These are phyloP conservation scores for Dysphania ambrosioides DNA, from an alignment of 148 eudicot genomes.

Conservation along the genomic window DNA sequence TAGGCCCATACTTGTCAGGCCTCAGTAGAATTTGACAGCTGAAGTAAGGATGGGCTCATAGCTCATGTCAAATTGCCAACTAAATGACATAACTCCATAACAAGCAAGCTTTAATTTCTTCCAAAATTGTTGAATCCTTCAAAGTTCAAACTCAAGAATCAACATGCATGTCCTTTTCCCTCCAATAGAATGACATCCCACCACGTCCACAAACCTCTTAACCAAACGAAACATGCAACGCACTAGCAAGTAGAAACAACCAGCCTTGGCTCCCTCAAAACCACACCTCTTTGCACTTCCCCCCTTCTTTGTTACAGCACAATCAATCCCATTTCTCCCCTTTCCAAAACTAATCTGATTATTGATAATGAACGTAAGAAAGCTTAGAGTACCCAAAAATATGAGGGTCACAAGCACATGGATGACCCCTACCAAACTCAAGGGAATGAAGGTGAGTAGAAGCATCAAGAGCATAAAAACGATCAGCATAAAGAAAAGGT, in stretches of 20 bases:
- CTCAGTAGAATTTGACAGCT: too few relatives aligned
- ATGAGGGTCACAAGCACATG: conserved; percentile 29
- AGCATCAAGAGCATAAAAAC: conserved; percentile 25
- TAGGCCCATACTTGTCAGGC: too few relatives aligned
- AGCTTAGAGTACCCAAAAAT: conserved; percentile 27
- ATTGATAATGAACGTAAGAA: conserved; percentile 30
- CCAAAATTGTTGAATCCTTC: not conserved
- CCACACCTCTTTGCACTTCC: too few relatives aligned
- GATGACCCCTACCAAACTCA: conserved; percentile 16
- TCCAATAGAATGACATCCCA: conserved; percentile 5
- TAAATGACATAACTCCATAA: too few relatives aligned
- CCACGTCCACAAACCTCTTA: conserved; percentile 4
- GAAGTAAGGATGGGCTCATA: too few relatives aligned
- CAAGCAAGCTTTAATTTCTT: not conserved
- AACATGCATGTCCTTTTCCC: not conserved
- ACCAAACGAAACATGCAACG: conserved; percentile 18
- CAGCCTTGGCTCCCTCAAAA: not conserved
- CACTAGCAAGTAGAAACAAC: conserved; percentile 7
- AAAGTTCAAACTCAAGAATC: too few relatives aligned
- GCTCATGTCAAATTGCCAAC: too few relatives aligned
- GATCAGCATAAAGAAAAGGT: conserved; percentile 15
- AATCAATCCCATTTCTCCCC: not conserved
- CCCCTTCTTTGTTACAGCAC: not conserved
- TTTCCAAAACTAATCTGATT: not conserved
- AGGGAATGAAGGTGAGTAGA: conserved; percentile 30